Base-by-base conservation (phyloP, 139 green algal genomes). In the Ulvella scutata region DNA sequence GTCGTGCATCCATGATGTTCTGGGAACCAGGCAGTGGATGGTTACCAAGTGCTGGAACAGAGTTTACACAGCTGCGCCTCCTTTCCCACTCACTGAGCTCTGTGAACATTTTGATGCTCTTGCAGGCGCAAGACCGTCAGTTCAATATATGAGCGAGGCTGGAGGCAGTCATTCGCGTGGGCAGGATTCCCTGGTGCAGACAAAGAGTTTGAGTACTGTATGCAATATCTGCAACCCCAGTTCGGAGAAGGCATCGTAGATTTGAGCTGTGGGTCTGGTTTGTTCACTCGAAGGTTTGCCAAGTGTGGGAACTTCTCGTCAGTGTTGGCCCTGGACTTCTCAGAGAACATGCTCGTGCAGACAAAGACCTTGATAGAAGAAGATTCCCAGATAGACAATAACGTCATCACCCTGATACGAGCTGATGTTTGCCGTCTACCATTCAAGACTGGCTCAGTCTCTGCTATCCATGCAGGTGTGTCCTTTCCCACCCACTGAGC, bases 61-160 rank as follows among this genome's bases (percentile, higher is more conserved):
- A 36, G n/a, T 61, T 37, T 4, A 38, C 23, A 13, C 43, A 35
- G 4, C 29, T 62, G 72, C 37, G 6, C 7, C 62, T 9, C 62
- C 28, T 17, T 23, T 26, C 17, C 13, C 21, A 9, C 20, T 28
- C 20, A 20, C 7, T 75, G 62, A 34, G 26, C 26, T 43, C 26
- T 43, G 33, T 10, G 6, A 75, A 7, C 31, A 44, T 9, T 33
- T 33, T 20, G 33, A 10, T 51, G 73, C 38, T 33, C 13, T n/a
- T 76, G 73, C 4, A n/a, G 4, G 29, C 82, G 90, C 85, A 83
- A 86, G 72, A 67, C 93, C 93, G 83, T 98, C 0, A 87, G 75
- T 60, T 95, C 90, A 62, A 85, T 86, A 2, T 98, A 98, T 82
- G 94, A 98, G 82, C 85, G 94, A 4, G 94, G 94, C 9, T 98